phyloP scores from a whole-genome alignment of 2,329 filamentous ascomycete genomes.

The Paradendryphiella salina region DNA sequence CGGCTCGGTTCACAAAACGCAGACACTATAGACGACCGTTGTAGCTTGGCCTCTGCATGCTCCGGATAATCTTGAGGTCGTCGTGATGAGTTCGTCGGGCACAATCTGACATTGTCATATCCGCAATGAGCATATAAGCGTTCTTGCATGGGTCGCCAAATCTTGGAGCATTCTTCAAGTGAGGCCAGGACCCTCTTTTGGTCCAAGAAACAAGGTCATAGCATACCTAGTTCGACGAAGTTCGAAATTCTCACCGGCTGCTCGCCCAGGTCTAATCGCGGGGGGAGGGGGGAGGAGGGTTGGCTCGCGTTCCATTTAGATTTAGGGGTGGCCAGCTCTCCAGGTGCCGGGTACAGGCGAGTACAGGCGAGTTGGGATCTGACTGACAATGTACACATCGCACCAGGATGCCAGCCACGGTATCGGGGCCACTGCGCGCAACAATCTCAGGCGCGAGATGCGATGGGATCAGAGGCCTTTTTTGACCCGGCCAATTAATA shows the following conservation, averaged over 20 bases:
- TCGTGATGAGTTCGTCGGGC: not conserved
- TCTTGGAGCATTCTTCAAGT: not conserved
- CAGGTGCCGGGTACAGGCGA: constrained; percentile 9
- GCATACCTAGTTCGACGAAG: not conserved
- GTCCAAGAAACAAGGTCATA: not conserved
- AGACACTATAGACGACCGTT: not conserved
- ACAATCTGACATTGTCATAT: not conserved
- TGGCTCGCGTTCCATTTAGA: not conserved
- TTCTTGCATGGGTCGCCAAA: not conserved
- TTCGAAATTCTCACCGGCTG: too few species aligned
- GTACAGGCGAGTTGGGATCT: constrained; percentile 7
- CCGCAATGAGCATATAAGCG: not conserved
- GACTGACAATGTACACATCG: constrained; percentile 5
- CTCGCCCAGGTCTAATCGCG: not conserved
- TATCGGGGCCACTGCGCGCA: constrained; percentile 1
- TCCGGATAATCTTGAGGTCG: not conserved
- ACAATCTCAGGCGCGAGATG: not conserved
- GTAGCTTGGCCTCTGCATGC: not conserved
- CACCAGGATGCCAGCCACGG: not conserved
- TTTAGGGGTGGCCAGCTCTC: constrained; percentile 3
- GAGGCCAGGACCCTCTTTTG: not conserved
- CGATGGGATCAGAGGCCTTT: not conserved
- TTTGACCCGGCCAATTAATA: not conserved
- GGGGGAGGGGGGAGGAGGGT: not conserved
- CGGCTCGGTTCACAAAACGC: not conserved